phyloP scores from a whole-genome alignment of 305 asterid species.

The Striga hermonthica region DNA sequence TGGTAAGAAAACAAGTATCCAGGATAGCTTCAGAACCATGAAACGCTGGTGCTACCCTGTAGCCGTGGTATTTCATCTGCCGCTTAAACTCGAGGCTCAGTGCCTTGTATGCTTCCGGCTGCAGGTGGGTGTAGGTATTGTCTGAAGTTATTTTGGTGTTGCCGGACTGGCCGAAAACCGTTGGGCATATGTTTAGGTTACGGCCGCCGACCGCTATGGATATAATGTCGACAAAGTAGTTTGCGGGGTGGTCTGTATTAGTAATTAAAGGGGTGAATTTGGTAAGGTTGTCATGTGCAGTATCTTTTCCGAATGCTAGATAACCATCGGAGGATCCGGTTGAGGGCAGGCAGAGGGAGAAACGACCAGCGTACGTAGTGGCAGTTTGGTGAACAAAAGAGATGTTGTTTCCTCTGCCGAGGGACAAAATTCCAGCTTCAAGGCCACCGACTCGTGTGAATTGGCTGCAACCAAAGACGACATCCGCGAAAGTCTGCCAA shows the following conservation, averaged over 20 bases:
- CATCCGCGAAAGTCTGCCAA: too few relatives aligned
- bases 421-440: too few relatives aligned
- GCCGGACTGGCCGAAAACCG: not conserved
- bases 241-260: not conserved
- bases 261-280: not conserved
- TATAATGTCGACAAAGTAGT: not conserved
- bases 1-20: constrained; percentile 64
- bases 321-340: not conserved
- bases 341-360: not conserved
- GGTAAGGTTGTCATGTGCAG: not conserved
- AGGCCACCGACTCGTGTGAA: too few relatives aligned
- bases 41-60: constrained; percentile 44
- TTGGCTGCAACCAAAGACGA: too few relatives aligned
- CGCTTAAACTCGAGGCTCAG: constrained; percentile 38
- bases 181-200: not conserved
- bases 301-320: not conserved
- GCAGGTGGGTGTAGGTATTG: constrained; percentile 44
- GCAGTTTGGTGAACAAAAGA: too few relatives aligned
- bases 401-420: too few relatives aligned
- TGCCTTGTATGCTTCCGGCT: too few relatives aligned
- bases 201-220: not conserved
- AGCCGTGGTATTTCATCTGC: constrained; percentile 40
- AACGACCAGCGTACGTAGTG: too few relatives aligned
- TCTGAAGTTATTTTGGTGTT: not conserved
- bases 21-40: constrained; percentile 37